Evolutionary conservation across 1,139 yeast species (phyloP).

Genomic region (Sugiyamaella xylanicola): DNA sequence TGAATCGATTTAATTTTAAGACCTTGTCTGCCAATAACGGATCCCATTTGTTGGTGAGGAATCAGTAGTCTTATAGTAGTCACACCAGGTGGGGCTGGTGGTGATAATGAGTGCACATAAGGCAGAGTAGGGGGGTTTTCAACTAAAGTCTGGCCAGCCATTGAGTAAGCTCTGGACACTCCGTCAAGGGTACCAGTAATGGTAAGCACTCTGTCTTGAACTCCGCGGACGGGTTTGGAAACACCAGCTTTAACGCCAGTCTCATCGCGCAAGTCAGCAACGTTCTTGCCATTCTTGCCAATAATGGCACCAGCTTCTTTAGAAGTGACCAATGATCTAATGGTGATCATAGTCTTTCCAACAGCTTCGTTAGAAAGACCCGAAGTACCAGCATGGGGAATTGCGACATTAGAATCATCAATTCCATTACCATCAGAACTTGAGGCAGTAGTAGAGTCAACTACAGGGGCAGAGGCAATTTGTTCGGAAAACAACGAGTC

Average conservation of each 20-base stretch:
- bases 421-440: not conserved
- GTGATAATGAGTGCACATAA: slow-evolving; percentile 52
- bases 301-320: slow-evolving; percentile 91
- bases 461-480: slow-evolving; percentile 14
- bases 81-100: slow-evolving; percentile 58
- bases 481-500: slow-evolving; percentile 14
- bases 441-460: slow-evolving; percentile 8
- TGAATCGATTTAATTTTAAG: slow-evolving; percentile 79
- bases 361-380: slow-evolving; percentile 7
- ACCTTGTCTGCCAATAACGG: slow-evolving; percentile 86
- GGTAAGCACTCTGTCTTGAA: slow-evolving; percentile 81
- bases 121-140: slow-evolving; percentile 43
- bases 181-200: slow-evolving; percentile 78
- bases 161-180: slow-evolving; percentile 70
- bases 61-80: slow-evolving; percentile 70
- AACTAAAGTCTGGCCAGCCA: slow-evolving; percentile 66
- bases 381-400: not conserved
- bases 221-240: slow-evolving; percentile 77
- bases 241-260: slow-evolving; percentile 89
- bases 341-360: slow-evolving; percentile 31
- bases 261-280: slow-evolving; percentile 73
- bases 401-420: not conserved
- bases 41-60: slow-evolving; percentile 88
- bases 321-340: slow-evolving; percentile 73
- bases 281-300: slow-evolving; percentile 83